Evolutionary conservation across 169 alveolate genomes (phyloP), one percentile per base, ranked within the genome.

Genomic region (Pseudocohnilembus persalinus): DNA sequence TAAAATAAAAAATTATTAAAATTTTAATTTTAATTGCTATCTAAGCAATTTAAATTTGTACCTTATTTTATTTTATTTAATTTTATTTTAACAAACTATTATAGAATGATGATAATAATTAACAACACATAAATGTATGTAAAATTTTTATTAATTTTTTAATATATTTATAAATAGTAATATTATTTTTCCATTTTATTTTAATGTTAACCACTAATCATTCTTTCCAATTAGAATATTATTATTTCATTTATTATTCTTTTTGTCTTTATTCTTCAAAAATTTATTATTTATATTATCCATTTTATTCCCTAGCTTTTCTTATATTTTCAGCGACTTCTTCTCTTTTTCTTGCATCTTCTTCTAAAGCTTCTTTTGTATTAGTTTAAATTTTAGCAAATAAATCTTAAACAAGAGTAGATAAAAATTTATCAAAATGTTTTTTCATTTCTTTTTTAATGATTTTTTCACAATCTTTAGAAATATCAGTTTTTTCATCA

Each of bases 271-370:
- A 29, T 63, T 79, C 74, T 11, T 29, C 28, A 72, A 79, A 79
- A 29, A 79, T 79, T 63, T 49, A 29, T 64, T 79, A 68, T 64
- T 79, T 79, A 29, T 49, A 68, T 28, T 79, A 27, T 27, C 84
- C 84, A n/a, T 79, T 79, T 79, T 79, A 63, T 79, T 79, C 74
- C 63, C 84, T 79, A 32, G 84, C 84, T 63, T 79, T 79, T 63
- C 63, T 33, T 35, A 73, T 79, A n/a, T 74, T 75, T 49, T 79
- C 74, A 34, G 27, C 30, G 29, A 49, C 63, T 79, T 79, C 4
- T 29, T 35, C 30, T 79, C 84, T 79, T 32, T 29, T 35, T 64
- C 29, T 1, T 1, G 35, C 84, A 64, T 79, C 76, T 64, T 79
- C 28, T 73, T 79, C 29, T n/a, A 79, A n/a, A n/a, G n/a, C 35